Base-by-base conservation (phyloP, 805 yeast species). In the Candida suzukii region DNA sequence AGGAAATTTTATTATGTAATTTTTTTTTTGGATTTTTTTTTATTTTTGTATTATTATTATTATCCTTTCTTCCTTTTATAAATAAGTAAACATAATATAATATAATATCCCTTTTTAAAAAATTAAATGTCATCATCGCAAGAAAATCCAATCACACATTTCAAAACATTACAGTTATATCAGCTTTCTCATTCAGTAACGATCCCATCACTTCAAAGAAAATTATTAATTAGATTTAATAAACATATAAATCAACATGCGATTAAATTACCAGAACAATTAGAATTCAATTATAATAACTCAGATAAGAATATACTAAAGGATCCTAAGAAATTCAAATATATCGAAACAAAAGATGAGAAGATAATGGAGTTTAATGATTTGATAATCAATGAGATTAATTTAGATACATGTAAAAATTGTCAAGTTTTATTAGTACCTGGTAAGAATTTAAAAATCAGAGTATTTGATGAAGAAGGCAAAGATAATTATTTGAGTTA, bases 371-470 rank as follows among this genome's bases (percentile, higher is more conserved):
- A 16, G 5, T 9, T 31, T 18, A 8, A 16, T 17, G 18, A 17
- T 25, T 35, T 6, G 43, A 45, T 38, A 41, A 27, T 24, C 22
- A 39, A 17, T 46, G 47, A 25, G 30, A 31, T 31, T 9, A 10
- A 13, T 18, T 12, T 31, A 7, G 38, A 29, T 36, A 37, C 27
- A 33, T 46, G 16, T 36, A 44, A 16, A 31, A 50, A 11, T 14
- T 55, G 60, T 42, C 31, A 46, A 17, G 41, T 32, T 4, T 13
- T 53, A 4, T 37, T 52, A 9, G 37, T 55, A 13, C 51, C 60
- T 6, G 57, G 57, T 2, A 29, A 46, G 11, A 52, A 46, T 19
- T 25, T 51, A 10, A 14, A 28, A 19, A 45, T 53, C 14, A 41
- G 56, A 14, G 39, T 50, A 9, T 33, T 29, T 44, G 38, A 39